Base-by-base conservation (phyloP, 441 rosid genomes). In the Pelargonium cotyledonis region DNA sequence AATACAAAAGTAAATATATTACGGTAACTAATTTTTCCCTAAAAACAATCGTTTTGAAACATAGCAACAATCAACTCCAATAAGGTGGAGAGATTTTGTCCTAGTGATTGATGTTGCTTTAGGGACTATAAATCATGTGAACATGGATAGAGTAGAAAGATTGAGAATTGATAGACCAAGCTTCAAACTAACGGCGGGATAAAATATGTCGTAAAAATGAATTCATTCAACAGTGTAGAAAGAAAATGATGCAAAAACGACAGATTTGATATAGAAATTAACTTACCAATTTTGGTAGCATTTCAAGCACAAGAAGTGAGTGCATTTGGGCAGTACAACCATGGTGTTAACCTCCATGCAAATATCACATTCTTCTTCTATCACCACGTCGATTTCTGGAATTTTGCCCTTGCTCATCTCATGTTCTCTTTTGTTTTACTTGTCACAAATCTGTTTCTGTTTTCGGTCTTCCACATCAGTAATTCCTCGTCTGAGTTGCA, bases 301-400 rank as follows among this genome's bases (percentile, higher is more conserved):
- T 61, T 81, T 86, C 79, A 88, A 77, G 75, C 98, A 93, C 46
- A 93, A 46, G 62, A 91, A 82, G 80, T 93, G 98, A 65, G 79
- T 78, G 85, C 98, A 91, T 69, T 84, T 85, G 9, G 97, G 98
- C 65, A 93, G 74, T 9, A 89, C 94, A 5, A 91, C 83, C 84
- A 80, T 85, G 78, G 75, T 66, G 68, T 76, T 85, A 70, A 81
- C 72, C 87, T 88, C 98, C 88, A 93, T 71, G 75, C 97, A 93
- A 76, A 93, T 93, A 44, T 91, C 95, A 65, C 98, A 93, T 75
- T 93, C 97, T 43, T 87, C 86, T 83, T 93, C 98, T 68, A 90
- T 75, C 74, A 91, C 97, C 0, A 68, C 9, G 69, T 93, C 95
- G 67, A 78, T 69, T 72, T 80, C 86, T 1, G 89, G 82, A 72